Conservation (phyloP, 2,329 filamentous ascomycete genomes). For the Trichoderma sp. region DNA sequence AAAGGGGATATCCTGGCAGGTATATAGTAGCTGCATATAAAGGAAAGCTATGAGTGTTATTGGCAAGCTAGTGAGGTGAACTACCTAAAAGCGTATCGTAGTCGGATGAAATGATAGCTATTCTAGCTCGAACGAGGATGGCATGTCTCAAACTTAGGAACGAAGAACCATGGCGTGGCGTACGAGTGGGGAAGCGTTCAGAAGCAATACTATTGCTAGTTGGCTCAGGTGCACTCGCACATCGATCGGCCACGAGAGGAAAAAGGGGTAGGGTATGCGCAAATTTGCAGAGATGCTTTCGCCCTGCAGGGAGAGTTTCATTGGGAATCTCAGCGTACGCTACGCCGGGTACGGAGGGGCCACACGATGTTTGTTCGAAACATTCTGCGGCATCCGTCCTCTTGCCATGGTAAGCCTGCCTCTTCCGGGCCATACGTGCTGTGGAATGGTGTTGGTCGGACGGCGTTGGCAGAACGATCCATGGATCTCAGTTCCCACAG, state of each 20-base stretch:
- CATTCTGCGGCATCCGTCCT: not conserved
- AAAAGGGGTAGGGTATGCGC: slow-evolving; percentile 3
- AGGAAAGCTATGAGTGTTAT: slow-evolving; percentile 7
- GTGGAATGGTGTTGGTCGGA: not conserved
- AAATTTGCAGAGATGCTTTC: slow-evolving; percentile 5
- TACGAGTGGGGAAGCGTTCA: slow-evolving; percentile 29
- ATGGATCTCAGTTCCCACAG: slow-evolving; percentile 12
- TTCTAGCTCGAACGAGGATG: slow-evolving; percentile 38
- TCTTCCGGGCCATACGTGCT: not conserved
- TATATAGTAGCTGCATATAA: slow-evolving; percentile 16
- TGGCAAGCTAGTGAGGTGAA: slow-evolving; percentile 15
- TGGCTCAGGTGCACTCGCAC: slow-evolving; percentile 16
- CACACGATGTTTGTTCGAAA: not conserved
- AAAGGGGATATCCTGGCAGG: slow-evolving; percentile 17
- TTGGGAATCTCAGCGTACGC: not conserved
- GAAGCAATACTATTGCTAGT: slow-evolving; percentile 7
- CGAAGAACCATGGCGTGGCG: slow-evolving; percentile 34
- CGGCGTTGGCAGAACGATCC: not conserved
- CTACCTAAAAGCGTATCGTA: slow-evolving; percentile 19
- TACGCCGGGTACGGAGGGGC: not conserved
- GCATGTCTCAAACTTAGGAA: slow-evolving; percentile 48
- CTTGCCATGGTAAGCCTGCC: not conserved
- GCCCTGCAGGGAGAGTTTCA: slow-evolving; percentile 17
- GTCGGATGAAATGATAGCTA: slow-evolving; percentile 9
- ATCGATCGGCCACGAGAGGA: not conserved